Conservation (phyloP, 2,329 filamentous ascomycete species). For the Cladobotryum protrusum region DNA sequence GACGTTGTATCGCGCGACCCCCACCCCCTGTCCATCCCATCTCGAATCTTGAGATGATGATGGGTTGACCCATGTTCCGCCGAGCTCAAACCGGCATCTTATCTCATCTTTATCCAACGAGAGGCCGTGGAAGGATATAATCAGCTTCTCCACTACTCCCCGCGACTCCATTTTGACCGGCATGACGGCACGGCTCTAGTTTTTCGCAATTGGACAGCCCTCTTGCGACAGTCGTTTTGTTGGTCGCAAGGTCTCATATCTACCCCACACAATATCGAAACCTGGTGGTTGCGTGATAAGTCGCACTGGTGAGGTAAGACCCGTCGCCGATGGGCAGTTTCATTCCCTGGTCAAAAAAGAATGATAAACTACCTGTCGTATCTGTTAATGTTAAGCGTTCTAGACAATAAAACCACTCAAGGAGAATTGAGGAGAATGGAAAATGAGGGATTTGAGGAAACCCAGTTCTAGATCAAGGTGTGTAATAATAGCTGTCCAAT, state of each 20-base stretch:
- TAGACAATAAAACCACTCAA: no score
- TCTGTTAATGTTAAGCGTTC: no score
- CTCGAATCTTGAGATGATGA: neutral
- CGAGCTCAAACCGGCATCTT: neutral
- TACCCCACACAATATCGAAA: neutral
- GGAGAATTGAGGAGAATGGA: no score
- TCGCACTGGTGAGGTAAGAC: neutral
- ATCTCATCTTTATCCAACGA: neutral
- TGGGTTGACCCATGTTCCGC: neutral
- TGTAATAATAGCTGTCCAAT: no score
- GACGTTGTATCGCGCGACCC: no score
- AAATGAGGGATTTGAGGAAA: no score
- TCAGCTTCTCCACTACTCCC: neutral
- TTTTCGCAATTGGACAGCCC: neutral
- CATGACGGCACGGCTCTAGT: neutral
- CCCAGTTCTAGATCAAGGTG: no score
- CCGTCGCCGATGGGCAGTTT: no score
- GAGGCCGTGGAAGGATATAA: neutral
- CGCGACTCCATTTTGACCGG: no score
- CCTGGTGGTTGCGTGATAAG: neutral
- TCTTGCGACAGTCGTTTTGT: neutral
- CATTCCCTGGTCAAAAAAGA: no score
- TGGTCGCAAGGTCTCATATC: neutral
- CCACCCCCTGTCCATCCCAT: no score
- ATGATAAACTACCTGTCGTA: no score